Base-by-base conservation (phyloP, 768 basidiomycete species). In the Neoboletus magnificus region DNA sequence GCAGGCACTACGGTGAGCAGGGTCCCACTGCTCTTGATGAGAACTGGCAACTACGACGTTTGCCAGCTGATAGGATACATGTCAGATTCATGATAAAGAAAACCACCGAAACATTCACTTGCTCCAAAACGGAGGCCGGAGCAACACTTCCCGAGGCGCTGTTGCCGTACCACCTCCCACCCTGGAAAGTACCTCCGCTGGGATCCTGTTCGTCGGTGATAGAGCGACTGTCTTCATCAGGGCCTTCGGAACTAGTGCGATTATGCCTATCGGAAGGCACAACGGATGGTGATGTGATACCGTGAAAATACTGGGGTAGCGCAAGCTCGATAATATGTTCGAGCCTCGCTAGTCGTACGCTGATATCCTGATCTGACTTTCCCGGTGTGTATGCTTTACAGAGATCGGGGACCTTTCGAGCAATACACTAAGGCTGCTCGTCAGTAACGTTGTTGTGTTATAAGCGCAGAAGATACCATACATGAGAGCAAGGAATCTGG, bases 331-430 rank as follows among this genome's bases (percentile, higher is more conserved):
- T 79, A 48, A 93, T 89, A 59, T 88, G 85, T 67, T 93, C 91
- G 20, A 93, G 76, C 54, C 91, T 80, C 36, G 86, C 77, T 40
- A 93, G 73, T 47, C 91, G 85, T 41, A 82, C 80, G 62, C 80
- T 83, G 45, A 93, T 74, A 70, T 93, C 90, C 66, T 91, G 87
- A 70, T 93, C 91, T 16, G 83, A 77, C 68, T 92, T 93, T 54
- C 91, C 91, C 11, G 91, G 91, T 8, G 89, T 92, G 66, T 93
- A 93, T 0, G 91, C 86, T 68, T 89, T 89, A 76, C 91, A 93
- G 41, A 93, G 75, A 56, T 92, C 89, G 30, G 91, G 91, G 0
- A 93, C 89, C 70, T 91, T 93, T 66, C 91, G 85, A 48, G 91
- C 84, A 59, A 91, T 71, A 61, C 91, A 93, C 86, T 93, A 62